A percentile compares a stretch with the other conserved stretches of the same genome.
Evolutionary conservation across 331 rosid genomes (phyloP).

Genomic region (Cydonia oblonga): DNA sequence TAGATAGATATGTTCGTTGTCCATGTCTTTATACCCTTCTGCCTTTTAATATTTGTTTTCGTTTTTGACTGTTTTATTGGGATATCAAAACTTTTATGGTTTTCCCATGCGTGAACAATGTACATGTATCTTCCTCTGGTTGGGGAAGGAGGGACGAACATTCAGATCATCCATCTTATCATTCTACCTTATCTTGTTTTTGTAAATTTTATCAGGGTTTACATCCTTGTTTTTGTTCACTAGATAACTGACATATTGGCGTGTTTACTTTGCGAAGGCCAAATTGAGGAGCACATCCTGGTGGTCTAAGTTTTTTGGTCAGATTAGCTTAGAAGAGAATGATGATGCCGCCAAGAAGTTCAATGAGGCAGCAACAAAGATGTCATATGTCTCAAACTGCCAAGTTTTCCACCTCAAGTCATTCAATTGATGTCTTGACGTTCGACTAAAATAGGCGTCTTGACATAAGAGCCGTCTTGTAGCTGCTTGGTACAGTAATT

Average conservation of each 20-base stretch:
- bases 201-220: neutral
- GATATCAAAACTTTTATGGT: neutral
- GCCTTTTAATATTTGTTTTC: neutral
- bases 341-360: conserved; percentile 49
- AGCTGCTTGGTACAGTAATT: neutral
- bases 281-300: conserved; percentile 67
- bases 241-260: neutral
- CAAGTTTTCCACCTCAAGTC: conserved; percentile 65
- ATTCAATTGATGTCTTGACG: conserved; percentile 25
- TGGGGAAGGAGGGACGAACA: neutral
- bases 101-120: neutral
- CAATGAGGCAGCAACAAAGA: conserved; percentile 38
- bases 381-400: conserved; percentile 40
- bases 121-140: neutral
- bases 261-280: conserved; percentile 33
- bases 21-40: neutral
- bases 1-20: neutral
- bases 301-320: conserved; percentile 53
- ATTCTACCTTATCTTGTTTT: neutral
- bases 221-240: neutral
- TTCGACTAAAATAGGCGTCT: neutral
- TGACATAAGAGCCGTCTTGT: neutral
- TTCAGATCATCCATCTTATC: neutral
- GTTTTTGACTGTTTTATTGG: neutral
- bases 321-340: conserved; percentile 48